phyloP scores from a whole-genome alignment of 768 basidiomycete genomes.

The Melanogaster broomeanus region DNA sequence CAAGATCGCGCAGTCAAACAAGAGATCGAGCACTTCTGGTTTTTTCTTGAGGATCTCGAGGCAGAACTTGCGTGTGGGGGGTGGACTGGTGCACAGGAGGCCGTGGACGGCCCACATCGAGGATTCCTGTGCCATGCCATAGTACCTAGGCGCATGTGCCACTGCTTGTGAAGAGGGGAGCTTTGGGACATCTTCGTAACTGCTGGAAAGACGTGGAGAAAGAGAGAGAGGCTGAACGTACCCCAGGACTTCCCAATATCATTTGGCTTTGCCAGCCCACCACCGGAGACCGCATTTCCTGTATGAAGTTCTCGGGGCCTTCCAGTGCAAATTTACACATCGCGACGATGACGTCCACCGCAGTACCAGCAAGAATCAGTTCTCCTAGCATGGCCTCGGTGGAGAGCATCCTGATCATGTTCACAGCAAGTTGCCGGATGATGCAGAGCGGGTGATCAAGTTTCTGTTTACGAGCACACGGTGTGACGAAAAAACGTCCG shows the following conservation, averaged over 20 bases:
- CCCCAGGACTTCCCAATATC: background rate
- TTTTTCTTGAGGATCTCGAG: constrained; percentile 18
- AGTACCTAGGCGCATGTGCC: constrained; percentile 27
- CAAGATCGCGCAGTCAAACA: constrained; percentile 29
- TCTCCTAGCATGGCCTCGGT: constrained; percentile 25
- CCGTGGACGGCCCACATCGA: constrained; percentile 9
- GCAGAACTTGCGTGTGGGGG: constrained; percentile 7
- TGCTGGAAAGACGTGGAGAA: background rate
- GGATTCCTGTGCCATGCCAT: constrained; percentile 24
- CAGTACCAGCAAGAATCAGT: constrained; percentile 12
- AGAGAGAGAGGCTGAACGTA: background rate
- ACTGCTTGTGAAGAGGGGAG: constrained; percentile 15
- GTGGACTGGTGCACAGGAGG: constrained; percentile 14
- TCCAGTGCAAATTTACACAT: constrained; percentile 27
- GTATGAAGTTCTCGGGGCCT: constrained; percentile 22
- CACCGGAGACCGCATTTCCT: constrained; percentile 16
- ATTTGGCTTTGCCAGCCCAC: constrained; percentile 9
- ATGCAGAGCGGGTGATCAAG: constrained; percentile 22
- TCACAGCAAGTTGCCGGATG: constrained; percentile 22
- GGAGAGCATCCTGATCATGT: constrained; percentile 18
- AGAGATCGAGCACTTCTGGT: constrained; percentile 18
- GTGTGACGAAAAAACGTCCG: background rate
- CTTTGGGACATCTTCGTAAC: constrained; percentile 1
- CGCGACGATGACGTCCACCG: constrained; percentile 24
- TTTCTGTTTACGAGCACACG: constrained; percentile 12